Conservation (phyloP, 805 yeast species). For the Barnettozyma vustinii region DNA sequence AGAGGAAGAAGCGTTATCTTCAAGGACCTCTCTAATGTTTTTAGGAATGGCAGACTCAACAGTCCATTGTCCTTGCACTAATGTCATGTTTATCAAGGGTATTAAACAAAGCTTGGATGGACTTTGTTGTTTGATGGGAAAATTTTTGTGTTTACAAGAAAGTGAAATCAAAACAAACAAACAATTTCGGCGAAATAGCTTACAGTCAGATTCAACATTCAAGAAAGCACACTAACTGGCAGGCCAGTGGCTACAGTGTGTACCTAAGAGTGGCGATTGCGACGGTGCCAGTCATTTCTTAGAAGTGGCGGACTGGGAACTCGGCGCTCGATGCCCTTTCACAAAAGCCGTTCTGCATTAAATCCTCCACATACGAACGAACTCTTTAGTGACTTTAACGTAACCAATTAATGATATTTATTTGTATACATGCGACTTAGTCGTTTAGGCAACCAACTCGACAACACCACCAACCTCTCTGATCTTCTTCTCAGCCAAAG, state of each 20-base stretch:
- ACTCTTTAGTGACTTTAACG: too few relatives aligned
- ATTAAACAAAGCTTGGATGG: background rate
- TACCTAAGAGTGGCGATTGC: too few relatives aligned
- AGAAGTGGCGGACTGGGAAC: too few relatives aligned
- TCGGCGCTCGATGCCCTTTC: too few relatives aligned
- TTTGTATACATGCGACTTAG: slow-evolving; percentile 11
- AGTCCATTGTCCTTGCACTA: slow-evolving; percentile 36
- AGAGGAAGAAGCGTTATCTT: slow-evolving; percentile 16
- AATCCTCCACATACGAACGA: too few relatives aligned
- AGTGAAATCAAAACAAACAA: slow-evolving; percentile 3
- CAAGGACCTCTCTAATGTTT: slow-evolving; percentile 34
- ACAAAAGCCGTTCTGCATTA: too few relatives aligned
- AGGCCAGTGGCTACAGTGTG: too few relatives aligned
- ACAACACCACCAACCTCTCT: slow-evolving; percentile 99
- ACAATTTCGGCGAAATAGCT: background rate
- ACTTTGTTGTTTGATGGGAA: background rate
- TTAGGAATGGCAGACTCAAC: slow-evolving; percentile 51
- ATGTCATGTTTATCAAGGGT: slow-evolving; percentile 8
- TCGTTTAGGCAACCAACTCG: slow-evolving; percentile 90
- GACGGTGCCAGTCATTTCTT: too few relatives aligned
- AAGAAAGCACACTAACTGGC: too few relatives aligned
- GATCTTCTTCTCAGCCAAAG: slow-evolving; percentile 99
- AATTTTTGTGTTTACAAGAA: background rate
- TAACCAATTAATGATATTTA: slow-evolving; percentile 12
- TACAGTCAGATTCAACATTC: too few relatives aligned